Evolutionary conservation across 1,284 basidiomycete genomes (phyloP), one percentile per base, ranked within the genome.

Genomic region (Melampsora occidentalis): DNA sequence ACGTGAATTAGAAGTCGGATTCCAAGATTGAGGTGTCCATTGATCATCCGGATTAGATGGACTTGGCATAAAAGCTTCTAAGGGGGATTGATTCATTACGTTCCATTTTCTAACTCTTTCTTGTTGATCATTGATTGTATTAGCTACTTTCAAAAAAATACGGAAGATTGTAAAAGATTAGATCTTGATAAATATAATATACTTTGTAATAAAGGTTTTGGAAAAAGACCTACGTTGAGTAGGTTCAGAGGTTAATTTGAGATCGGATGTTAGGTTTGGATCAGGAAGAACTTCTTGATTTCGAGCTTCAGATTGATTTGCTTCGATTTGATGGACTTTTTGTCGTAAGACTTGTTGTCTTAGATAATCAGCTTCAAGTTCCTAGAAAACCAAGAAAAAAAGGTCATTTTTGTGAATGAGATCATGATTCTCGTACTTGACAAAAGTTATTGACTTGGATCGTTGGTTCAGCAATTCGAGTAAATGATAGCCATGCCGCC

Each of bases 401-500:
- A 35, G 33, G 18, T 63, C 3, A 51, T 12, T 9, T n/a, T 53
- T n/a, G 18, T 57, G 53, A 57, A 57, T 28, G 10, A 57, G 6
- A n/a, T 28, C 20, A 46, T 10, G 10, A n/a, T 53, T 53, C 9
- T 7, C 1, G 6, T 7, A 16, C 6, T 18, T 18, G 20, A 53
- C 6, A 53, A 20, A 7, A 22, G 10, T 25, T 4, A 33, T 35
- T n/a, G 59, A 75, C 72, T 20, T 67, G 46, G 57, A 75, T 59
- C 10, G 65, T 57, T 20, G 72, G 72, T 28, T 33, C 53, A 35
- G 61, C 22, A 12, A 39, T 28, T 48, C 65, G 51, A 59, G 72
- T 75, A 31, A 68, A 68, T 49, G 65, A 61, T 48, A 75, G 31
- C 72, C 72, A 75, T 25, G 72, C 72, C 16, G 65, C 64, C 72